These are phyloP conservation scores for Musa schizocarpa DNA, from an alignment of 176 grass and related monocot species.

Conservation along the genomic window DNA sequence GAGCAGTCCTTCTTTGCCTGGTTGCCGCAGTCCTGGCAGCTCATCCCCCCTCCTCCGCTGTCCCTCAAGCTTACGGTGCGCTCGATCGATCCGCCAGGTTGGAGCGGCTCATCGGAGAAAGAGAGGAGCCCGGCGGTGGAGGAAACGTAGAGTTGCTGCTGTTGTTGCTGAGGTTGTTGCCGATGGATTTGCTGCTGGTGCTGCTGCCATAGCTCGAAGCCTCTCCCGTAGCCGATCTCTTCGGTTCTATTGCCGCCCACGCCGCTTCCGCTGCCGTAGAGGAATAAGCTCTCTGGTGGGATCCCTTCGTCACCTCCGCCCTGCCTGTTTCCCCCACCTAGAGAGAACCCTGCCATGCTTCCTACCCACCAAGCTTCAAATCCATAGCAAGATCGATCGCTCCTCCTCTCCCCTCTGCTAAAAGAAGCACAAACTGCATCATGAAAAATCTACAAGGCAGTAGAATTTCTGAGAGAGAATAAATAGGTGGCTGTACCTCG, in stretches of 20 bases:
- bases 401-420: background rate
- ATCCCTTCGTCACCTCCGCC: constrained; percentile 29
- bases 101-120: constrained; percentile 32
- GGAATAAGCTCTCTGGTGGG: constrained; percentile 55
- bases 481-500: no score
- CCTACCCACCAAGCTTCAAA: background rate
- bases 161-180: constrained; percentile 33
- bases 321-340: constrained; percentile 48
- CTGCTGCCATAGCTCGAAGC: constrained; percentile 85
- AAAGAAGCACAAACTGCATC: background rate
- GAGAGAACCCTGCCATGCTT: constrained; percentile 86
- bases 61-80: constrained; percentile 13
- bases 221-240: constrained; percentile 22
- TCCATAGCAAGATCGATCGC: constrained; percentile 6
- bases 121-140: constrained; percentile 35
- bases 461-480: background rate
- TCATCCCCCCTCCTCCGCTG: constrained; percentile 47
- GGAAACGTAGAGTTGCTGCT: constrained; percentile 6
- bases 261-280: constrained; percentile 58
- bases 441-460: background rate
- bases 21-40: constrained; percentile 98
- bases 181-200: constrained; percentile 43
- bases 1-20: constrained; percentile 92
- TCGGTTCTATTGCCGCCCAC: constrained; percentile 21
- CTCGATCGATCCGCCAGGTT: constrained; percentile 5